Percentiles rank a stretch among this genome's conserved stretches.
Conservation (phyloP, 805 yeast species). For the Candida oleophila region DNA sequence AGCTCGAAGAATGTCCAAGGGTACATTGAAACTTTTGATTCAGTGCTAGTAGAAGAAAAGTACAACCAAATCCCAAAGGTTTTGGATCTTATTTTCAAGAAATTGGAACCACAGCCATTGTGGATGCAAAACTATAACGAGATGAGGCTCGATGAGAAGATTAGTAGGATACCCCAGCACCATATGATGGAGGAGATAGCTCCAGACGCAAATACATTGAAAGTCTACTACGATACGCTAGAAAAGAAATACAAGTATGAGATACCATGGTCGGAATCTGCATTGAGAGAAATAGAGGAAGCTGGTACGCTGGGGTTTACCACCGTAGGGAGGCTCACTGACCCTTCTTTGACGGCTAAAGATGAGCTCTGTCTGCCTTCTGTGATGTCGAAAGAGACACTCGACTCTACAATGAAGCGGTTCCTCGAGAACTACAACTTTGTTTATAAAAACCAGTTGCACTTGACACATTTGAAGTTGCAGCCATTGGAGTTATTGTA, state of each 20-base stretch:
- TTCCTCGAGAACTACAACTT: slow-evolving; percentile 15
- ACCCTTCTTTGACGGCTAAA: neutral
- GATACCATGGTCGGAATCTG: neutral
- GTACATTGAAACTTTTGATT: slow-evolving; percentile 1
- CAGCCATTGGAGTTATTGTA: slow-evolving; percentile 31
- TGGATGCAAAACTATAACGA: slow-evolving; percentile 22
- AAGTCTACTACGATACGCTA: slow-evolving; percentile 16
- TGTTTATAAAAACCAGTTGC: slow-evolving; percentile 15
- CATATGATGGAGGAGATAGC: slow-evolving; percentile 31
- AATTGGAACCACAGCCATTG: slow-evolving; percentile 9
- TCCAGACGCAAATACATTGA: slow-evolving; percentile 7
- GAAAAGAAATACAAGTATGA: slow-evolving; percentile 10
- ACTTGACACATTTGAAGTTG: slow-evolving; percentile 23
- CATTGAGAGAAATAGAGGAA: neutral
- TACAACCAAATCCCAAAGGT: slow-evolving; percentile 21
- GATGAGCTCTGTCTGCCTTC: too few relatives aligned
- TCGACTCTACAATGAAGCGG: neutral
- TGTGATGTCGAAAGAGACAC: too few relatives aligned
- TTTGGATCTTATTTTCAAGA: slow-evolving; percentile 28
- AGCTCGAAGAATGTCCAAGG: neutral
- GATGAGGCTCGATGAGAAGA: slow-evolving; percentile 20
- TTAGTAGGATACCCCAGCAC: slow-evolving; percentile 32
- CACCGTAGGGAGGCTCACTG: neutral
- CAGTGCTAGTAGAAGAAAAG: slow-evolving; percentile 23
- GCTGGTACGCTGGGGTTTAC: neutral